phyloP scores from a whole-genome alignment of 2,329 filamentous ascomycete genomes.

The Penicillium sp. region DNA sequence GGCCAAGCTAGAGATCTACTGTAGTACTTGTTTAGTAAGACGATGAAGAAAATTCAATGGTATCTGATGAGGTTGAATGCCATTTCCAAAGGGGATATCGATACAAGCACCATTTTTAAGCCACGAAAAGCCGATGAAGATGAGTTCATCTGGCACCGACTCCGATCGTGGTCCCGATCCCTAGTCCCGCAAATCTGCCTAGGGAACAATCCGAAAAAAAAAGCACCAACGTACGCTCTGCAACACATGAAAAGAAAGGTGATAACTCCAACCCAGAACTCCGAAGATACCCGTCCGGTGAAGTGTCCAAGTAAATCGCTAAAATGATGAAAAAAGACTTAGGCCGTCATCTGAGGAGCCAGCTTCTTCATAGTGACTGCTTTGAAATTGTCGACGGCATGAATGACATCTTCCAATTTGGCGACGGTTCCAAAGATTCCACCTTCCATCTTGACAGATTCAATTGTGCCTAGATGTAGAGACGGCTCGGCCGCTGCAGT shows the following conservation, averaged over 20 bases:
- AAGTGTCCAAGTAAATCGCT: constrained; percentile 15
- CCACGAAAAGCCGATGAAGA: not conserved
- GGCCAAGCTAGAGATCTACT: not conserved
- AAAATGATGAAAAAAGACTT: constrained; percentile 15
- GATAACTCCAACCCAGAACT: constrained; percentile 15
- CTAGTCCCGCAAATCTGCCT: not conserved
- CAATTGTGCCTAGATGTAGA: constrained; percentile 45
- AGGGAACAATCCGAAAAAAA: not conserved
- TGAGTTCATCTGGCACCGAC: not conserved
- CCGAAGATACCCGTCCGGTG: constrained; percentile 13
- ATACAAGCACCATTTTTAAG: not conserved
- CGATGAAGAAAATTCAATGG: not conserved
- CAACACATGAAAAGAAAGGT: constrained; percentile 5
- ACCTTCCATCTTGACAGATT: constrained; percentile 51
- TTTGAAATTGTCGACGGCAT: constrained; percentile 47
- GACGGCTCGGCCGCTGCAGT: constrained; percentile 45
- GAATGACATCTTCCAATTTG: constrained; percentile 42
- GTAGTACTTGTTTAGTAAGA: not conserved
- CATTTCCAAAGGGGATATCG: not conserved
- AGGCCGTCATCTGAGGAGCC: constrained; percentile 41
- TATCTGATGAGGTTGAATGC: no score
- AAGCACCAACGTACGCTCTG: not conserved
- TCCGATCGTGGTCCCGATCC: not conserved
- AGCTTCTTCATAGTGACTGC: constrained; percentile 44
- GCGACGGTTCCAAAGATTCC: constrained; percentile 48